A percentile compares a stretch with the other conserved stretches of the same genome.
Conservation (phyloP, 805 yeast genomes). For the Lipomyces orientalis region DNA sequence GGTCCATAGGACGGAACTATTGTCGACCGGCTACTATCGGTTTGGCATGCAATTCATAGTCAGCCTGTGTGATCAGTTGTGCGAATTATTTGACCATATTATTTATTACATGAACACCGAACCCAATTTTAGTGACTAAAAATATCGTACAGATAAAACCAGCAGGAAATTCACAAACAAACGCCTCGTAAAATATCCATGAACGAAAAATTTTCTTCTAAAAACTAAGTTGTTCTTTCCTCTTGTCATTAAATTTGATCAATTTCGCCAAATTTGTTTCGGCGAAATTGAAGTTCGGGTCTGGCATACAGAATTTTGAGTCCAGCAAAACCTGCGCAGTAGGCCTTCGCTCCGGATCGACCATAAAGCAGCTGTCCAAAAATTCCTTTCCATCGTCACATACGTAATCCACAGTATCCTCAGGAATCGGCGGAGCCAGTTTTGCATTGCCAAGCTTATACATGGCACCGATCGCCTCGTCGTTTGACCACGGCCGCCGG, state of each 20-base stretch:
- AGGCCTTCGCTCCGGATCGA: conserved; percentile 84
- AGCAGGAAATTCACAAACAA: background rate
- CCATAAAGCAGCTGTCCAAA: conserved; percentile 72
- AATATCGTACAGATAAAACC: background rate
- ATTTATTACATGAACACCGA: background rate
- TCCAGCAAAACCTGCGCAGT: conserved; percentile 71
- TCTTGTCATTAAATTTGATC: conserved; percentile 52
- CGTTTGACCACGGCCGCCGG: conserved; percentile 94
- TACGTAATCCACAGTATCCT: conserved; percentile 73
- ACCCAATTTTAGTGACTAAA: background rate
- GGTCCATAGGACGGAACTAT: background rate
- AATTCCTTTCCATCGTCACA: conserved; percentile 71
- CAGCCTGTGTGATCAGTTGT: background rate
- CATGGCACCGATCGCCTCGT: conserved; percentile 94
- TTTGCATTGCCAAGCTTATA: conserved; percentile 84
- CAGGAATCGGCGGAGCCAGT: conserved; percentile 94
- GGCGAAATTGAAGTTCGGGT: conserved; percentile 55
- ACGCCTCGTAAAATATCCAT: background rate
- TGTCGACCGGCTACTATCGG: background rate
- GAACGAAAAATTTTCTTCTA: background rate
- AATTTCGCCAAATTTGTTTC: conserved; percentile 61
- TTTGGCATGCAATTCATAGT: background rate
- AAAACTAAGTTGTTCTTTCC: conserved; percentile 19
- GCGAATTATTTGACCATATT: background rate
- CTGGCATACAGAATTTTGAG: conserved; percentile 39